phyloP scores from a whole-genome alignment of 768 basidiomycete species.

The Lactarius trivialis region DNA sequence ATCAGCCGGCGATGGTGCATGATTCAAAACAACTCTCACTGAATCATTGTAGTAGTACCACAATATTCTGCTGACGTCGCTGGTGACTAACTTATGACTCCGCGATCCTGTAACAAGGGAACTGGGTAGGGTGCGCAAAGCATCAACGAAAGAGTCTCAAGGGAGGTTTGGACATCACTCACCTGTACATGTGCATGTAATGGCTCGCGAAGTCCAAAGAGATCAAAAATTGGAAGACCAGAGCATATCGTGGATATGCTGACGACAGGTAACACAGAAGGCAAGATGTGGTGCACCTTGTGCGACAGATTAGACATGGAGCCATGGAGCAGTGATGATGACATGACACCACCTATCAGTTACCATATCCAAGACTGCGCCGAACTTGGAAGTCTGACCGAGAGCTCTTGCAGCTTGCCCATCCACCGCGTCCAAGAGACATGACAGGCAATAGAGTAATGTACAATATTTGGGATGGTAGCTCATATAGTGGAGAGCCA shows the following conservation, averaged over 20 bases:
- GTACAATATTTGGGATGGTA: conserved; percentile 93
- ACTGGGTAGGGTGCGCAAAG: conserved; percentile 35
- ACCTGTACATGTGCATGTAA: conserved; percentile 99
- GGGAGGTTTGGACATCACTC: conserved; percentile 21
- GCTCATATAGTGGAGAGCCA: conserved; percentile 89
- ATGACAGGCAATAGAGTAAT: conserved; percentile 80
- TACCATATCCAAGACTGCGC: conserved; percentile 98
- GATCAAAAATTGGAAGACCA: conserved; percentile 92
- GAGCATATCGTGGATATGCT: conserved; percentile 78
- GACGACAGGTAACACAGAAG: conserved; percentile 90
- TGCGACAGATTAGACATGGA: not conserved
- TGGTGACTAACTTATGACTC: conserved; percentile 89
- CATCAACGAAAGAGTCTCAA: not conserved
- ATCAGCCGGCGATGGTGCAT: not conserved
- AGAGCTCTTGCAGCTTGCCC: conserved; percentile 86
- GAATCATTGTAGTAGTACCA: conserved; percentile 92
- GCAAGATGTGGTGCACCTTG: conserved; percentile 92
- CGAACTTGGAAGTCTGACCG: conserved; percentile 92
- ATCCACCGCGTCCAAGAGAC: conserved; percentile 91
- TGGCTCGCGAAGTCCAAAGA: conserved; percentile 96
- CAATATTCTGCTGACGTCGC: conserved; percentile 87
- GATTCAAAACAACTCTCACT: conserved; percentile 41
- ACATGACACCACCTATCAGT: conserved; percentile 76
- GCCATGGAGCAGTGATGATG: not conserved
- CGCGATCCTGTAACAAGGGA: conserved; percentile 90